Conservation (phyloP, 169 alveolate genomes). For the Cryptosporidium ryanae region DNA sequence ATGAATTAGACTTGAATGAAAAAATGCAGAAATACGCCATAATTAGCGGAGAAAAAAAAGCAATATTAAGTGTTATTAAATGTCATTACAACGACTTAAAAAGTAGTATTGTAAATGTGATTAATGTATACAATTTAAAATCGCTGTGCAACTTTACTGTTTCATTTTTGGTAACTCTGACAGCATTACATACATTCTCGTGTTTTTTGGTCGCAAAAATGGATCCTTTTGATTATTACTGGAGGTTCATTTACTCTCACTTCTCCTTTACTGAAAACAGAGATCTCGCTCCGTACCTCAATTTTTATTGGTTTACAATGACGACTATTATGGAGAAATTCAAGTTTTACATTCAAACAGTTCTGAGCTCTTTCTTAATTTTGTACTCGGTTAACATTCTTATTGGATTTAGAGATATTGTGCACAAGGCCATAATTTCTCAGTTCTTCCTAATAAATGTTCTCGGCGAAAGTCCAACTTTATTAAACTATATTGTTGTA, state of each 20-base stretch:
- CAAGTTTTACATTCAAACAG: conserved; percentile 30
- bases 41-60: too few relatives aligned
- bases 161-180: conserved; percentile 5
- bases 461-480: conserved; percentile 31
- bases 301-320: conserved; percentile 54
- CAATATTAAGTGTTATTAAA: neutral
- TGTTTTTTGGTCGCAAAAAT: neutral
- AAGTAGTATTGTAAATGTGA: too few relatives aligned
- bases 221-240: neutral
- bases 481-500: conserved; percentile 6
- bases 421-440: conserved; percentile 10
- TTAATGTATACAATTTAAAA: neutral
- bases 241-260: neutral
- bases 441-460: conserved; percentile 2
- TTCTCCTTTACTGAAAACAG: conserved; percentile 19
- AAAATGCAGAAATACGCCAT: too few relatives aligned
- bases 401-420: conserved; percentile 5
- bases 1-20: neutral
- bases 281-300: conserved; percentile 48
- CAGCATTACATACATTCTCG: conserved; percentile 30
- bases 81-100: neutral
- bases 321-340: conserved; percentile 7
- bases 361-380: conserved; percentile 2
- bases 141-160: neutral
- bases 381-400: conserved; percentile 1